A percentile compares a stretch with the other conserved stretches of the same genome.
phyloP scores from a whole-genome alignment of 2,329 filamentous ascomycete species.

The Trichoderma guizhouense region DNA sequence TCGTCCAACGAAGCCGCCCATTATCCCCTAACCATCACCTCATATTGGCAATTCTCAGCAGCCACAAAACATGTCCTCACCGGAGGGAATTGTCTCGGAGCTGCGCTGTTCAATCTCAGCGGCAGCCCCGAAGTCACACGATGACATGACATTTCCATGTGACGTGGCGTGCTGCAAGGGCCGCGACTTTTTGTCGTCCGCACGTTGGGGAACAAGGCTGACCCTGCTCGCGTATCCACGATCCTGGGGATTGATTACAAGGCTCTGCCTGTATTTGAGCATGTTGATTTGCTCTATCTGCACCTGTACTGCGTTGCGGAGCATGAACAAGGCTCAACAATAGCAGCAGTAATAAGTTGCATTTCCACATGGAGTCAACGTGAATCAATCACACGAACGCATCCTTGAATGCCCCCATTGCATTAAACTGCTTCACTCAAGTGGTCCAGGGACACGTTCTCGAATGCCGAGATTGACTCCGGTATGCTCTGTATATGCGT shows the following conservation, averaged over 20 bases:
- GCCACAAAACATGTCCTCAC: background rate
- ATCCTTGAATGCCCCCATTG: background rate
- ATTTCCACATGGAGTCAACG: background rate
- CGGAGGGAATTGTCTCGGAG: background rate
- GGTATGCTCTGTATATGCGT: background rate
- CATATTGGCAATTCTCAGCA: background rate
- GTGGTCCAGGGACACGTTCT: background rate
- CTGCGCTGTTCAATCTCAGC: background rate
- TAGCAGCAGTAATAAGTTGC: background rate
- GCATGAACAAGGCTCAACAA: background rate
- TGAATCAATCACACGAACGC: background rate
- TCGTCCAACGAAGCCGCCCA: background rate
- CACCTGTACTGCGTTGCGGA: background rate
- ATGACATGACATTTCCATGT: conserved; percentile 14
- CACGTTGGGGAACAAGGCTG: background rate
- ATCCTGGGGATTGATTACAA: background rate
- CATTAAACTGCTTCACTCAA: background rate
- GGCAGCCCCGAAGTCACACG: conserved; percentile 8
- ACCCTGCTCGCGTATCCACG: background rate
- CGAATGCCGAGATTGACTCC: conserved; percentile 1
- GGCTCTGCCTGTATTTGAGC: background rate
- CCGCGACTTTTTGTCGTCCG: background rate
- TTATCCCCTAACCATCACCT: background rate
- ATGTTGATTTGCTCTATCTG: background rate
- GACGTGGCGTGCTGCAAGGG: conserved; percentile 5